Evolutionary conservation across 495 filamentous ascomycete species (phyloP), one percentile per base, ranked within the genome.

Genomic region (Pyronema omphalodes): DNA sequence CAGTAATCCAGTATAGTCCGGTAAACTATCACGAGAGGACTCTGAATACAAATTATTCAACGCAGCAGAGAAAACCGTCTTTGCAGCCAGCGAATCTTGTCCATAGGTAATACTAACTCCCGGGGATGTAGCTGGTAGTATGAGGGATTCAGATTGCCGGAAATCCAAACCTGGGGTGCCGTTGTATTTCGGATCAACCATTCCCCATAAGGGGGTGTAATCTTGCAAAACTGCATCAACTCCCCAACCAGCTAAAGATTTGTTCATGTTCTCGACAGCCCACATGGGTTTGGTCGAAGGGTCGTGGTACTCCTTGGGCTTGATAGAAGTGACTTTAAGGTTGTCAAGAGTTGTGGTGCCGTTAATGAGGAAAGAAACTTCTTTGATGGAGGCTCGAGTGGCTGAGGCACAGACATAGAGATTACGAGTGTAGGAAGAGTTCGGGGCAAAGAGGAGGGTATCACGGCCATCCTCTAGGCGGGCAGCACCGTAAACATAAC

Each of bases 381-480:
- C 68, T 52, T 73, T 73, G 57, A 75, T 67, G 9, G 58, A 63
- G 9, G 71, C 71, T 45, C 66, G 68, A 9, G 66, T 36, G 3
- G 67, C 58, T 1, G 62, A 65, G 11, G 68, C 69, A 57, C 72
- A 75, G 0, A 65, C 54, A 53, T 72, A 71, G 6, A 35, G 44
- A 15, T 14, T 14, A 3, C 18, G 44, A 11, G 3, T 47, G n/a
- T 23, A 47, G 44, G 12, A 15, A 3, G 44, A 15, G 44, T 57
- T 0, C 71, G 68, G 1, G 58, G 56, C 3, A 7, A 47, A 23
- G 1, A 15, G 44, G n/a, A 47, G 18, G 14, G 44, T 47, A 9
- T 14, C 18, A 15, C n/a, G n/a, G 1, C n/a, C 12, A 46, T 69
- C 66, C 9, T 55, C 41, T 1, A 68, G 61, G 36, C 54, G 41